phyloP scores from a whole-genome alignment of 495 filamentous ascomycete genomes.

The Aspergillus baeticus region DNA sequence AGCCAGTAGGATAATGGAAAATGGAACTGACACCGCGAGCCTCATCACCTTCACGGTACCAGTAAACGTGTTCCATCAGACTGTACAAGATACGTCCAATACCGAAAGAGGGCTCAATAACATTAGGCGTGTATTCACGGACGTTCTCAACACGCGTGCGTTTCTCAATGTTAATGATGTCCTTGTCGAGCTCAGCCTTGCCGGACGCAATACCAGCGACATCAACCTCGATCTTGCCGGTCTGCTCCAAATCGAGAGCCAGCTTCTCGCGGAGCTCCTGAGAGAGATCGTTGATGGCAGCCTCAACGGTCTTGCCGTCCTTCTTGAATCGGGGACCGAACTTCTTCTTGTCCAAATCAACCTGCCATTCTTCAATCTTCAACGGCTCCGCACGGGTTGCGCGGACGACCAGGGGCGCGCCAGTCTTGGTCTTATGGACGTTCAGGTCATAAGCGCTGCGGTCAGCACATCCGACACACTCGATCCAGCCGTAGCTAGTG shows the following conservation, averaged over 20 bases:
- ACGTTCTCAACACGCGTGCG: conserved; percentile 65
- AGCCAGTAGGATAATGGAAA: neutral
- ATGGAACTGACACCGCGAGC: conserved; percentile 58
- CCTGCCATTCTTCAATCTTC: conserved; percentile 68
- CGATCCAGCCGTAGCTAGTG: conserved; percentile 81
- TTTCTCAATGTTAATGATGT: conserved; percentile 70
- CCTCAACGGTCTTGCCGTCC: conserved; percentile 71
- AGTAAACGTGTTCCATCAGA: conserved; percentile 77
- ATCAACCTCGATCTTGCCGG: conserved; percentile 65
- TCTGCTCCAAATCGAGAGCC: conserved; percentile 59
- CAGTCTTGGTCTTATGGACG: conserved; percentile 80
- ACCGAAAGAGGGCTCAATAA: conserved; percentile 85
- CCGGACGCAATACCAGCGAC: conserved; percentile 62
- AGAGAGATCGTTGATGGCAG: conserved; percentile 61
- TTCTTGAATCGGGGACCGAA: conserved; percentile 80
- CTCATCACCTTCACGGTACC: conserved; percentile 63
- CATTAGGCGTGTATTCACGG: conserved; percentile 78
- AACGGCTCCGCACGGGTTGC: conserved; percentile 65
- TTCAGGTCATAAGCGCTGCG: conserved; percentile 77
- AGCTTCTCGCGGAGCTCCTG: conserved; percentile 73
- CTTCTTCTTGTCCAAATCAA: conserved; percentile 81
- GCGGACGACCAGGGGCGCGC: conserved; percentile 68
- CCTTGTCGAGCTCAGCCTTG: conserved; percentile 69
- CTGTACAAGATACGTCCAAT: conserved; percentile 79
- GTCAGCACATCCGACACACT: conserved; percentile 84